A percentile compares a stretch with the other conserved stretches of the same genome.
Evolutionary conservation across 345 rosid genomes (phyloP).

Genomic region (Luvunga scandens): DNA sequence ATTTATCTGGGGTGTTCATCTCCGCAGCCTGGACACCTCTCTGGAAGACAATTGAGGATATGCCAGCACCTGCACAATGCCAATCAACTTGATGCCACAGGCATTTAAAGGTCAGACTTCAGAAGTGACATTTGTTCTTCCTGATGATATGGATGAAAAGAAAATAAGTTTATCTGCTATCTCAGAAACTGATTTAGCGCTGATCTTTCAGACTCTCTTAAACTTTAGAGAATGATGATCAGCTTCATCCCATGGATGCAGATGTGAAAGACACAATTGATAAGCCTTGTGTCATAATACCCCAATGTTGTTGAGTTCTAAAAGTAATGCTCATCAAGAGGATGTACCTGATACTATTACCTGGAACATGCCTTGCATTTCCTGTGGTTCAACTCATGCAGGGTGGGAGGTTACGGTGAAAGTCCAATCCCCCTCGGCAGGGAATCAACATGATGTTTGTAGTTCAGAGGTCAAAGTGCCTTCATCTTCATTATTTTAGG

Average conservation of each 20-base stretch:
- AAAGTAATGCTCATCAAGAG: conserved; percentile 15
- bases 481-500: conserved; percentile 24
- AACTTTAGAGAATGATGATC: conserved; percentile 29
- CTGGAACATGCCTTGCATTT: conserved; percentile 17
- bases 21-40: conserved; percentile 31
- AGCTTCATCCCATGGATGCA: conserved; percentile 16
- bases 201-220: conserved; percentile 40
- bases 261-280: conserved; percentile 22
- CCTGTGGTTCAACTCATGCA: conserved; percentile 17
- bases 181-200: conserved; percentile 33
- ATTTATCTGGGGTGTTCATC: conserved; percentile 27
- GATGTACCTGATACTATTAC: conserved; percentile 15
- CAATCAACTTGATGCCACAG: conserved; percentile 18
- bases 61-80: conserved; percentile 36
- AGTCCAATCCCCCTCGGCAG: conserved; percentile 26
- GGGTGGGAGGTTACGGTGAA: conserved; percentile 28
- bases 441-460: conserved; percentile 25
- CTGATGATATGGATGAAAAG: conserved; percentile 18
- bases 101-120: conserved; percentile 23
- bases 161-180: conserved; percentile 17
- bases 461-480: conserved; percentile 37
- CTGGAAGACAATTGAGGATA: conserved; percentile 42
- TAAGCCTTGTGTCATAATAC: conserved; percentile 23
- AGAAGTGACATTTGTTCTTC: conserved; percentile 10
- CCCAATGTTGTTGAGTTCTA: conserved; percentile 22